Conservation (phyloP, 768 basidiomycete species). For the Rickenella mellea region DNA sequence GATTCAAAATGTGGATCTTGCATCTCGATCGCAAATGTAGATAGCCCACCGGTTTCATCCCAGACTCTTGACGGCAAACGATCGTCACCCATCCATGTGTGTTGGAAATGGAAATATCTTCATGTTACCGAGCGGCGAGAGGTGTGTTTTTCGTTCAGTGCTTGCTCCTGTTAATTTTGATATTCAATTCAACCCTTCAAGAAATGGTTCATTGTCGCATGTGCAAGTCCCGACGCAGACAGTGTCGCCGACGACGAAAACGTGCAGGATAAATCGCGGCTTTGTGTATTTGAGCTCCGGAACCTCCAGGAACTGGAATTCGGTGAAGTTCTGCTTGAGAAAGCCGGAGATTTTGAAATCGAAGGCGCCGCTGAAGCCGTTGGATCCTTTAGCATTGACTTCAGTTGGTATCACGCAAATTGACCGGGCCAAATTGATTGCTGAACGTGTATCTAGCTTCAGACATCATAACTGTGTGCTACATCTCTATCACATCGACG, state of each 20-base stretch:
- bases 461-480: too few relatives aligned
- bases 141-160: constrained; percentile 13
- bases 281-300: constrained; percentile 30
- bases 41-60: too few relatives aligned
- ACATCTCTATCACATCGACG: too few relatives aligned
- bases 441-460: too few relatives aligned
- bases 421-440: too few relatives aligned
- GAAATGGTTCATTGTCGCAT: constrained; percentile 31
- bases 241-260: constrained; percentile 20
- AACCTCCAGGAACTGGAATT: constrained; percentile 17
- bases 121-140: constrained; percentile 17
- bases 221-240: constrained; percentile 32
- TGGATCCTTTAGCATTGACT: too few relatives aligned
- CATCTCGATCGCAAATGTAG: constrained; percentile 21
- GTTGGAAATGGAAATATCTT: too few relatives aligned
- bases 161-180: not conserved
- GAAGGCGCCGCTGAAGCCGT: constrained; percentile 37
- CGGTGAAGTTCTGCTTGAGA: constrained; percentile 29
- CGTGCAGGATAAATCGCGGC: constrained; percentile 27
- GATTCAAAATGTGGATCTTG: constrained; percentile 40
- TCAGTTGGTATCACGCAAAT: too few relatives aligned
- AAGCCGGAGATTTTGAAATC: constrained; percentile 45
- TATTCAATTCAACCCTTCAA: constrained; percentile 10
- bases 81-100: too few relatives aligned
- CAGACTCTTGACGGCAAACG: too few relatives aligned